Evolutionary conservation across 495 filamentous ascomycete genomes (phyloP).

Genomic region (Jackrogersella multiformis): DNA sequence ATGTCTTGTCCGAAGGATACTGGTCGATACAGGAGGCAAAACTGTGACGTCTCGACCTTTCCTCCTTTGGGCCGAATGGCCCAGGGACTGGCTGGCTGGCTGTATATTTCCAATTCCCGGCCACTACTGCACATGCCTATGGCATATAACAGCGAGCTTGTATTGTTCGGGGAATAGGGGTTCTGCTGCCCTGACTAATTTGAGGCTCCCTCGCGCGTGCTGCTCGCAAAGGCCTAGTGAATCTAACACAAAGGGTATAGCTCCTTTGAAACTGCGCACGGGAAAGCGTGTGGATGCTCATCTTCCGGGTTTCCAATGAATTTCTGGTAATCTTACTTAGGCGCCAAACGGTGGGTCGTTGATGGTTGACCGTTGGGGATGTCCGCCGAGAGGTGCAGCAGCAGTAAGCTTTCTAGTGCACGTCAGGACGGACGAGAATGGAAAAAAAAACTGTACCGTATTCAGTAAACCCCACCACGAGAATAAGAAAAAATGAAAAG

Average conservation of each 20-base stretch:
- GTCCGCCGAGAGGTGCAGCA: slow-evolving; percentile 44
- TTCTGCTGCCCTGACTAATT: slow-evolving; percentile 25
- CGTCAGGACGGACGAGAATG: slow-evolving; percentile 36
- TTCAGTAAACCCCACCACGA: slow-evolving; percentile 37
- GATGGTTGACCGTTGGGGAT: slow-evolving; percentile 47
- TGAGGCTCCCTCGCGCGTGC: slow-evolving; percentile 27
- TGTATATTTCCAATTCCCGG: slow-evolving; percentile 6
- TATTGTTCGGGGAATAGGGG: slow-evolving; percentile 17
- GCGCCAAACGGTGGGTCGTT: slow-evolving; percentile 43
- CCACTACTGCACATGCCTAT: slow-evolving; percentile 12
- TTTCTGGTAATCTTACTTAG: slow-evolving; percentile 45
- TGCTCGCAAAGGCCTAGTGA: slow-evolving; percentile 17
- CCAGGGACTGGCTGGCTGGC: neutral
- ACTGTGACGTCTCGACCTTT: slow-evolving; percentile 28
- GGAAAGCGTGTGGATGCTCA: slow-evolving; percentile 20
- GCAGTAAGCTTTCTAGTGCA: slow-evolving; percentile 39
- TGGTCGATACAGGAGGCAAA: slow-evolving; percentile 12
- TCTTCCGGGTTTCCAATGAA: slow-evolving; percentile 37
- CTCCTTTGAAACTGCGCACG: slow-evolving; percentile 28
- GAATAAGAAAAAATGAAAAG: slow-evolving; percentile 37
- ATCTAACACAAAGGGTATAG: slow-evolving; percentile 35
- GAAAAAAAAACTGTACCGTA: slow-evolving; percentile 25
- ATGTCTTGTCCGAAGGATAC: slow-evolving; percentile 40
- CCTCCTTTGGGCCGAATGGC: slow-evolving; percentile 20
- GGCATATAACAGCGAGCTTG: slow-evolving; percentile 13